Evolutionary conservation across 148 eudicot genomes (phyloP).

Genomic region (Vaccinium darrowii): DNA sequence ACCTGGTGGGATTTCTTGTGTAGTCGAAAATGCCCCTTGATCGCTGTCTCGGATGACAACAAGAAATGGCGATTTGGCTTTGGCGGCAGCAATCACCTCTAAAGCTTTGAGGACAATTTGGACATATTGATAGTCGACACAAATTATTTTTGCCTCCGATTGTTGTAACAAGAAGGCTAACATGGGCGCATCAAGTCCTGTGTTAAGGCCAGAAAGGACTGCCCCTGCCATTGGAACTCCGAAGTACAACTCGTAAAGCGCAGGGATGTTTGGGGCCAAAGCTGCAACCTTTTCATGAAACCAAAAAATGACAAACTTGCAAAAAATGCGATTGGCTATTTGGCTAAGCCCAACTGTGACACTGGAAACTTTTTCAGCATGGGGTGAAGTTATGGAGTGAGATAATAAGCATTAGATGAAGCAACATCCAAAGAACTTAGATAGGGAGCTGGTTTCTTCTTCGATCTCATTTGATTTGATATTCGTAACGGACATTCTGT

Average conservation of each 20-base stretch:
- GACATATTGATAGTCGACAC: constrained; percentile 31
- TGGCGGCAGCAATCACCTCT: not conserved
- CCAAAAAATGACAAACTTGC: not conserved
- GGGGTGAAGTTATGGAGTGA: no score
- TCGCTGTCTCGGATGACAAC: constrained; percentile 22
- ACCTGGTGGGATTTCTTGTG: not conserved
- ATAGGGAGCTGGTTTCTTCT: no score
- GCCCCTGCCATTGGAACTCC: constrained; percentile 42
- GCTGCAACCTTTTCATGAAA: constrained; percentile 20
- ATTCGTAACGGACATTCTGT: no score
- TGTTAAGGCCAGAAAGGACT: constrained; percentile 32
- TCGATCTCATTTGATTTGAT: no score
- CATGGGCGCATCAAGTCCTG: constrained; percentile 20
- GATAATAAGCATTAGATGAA: no score
- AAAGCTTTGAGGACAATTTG: constrained; percentile 25
- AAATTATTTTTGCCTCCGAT: constrained; percentile 28
- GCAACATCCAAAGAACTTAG: no score
- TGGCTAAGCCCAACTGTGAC: no score
- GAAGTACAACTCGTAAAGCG: constrained; percentile 37
- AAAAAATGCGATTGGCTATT: no score
- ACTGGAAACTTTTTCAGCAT: no score
- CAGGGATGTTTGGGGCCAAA: constrained; percentile 39
- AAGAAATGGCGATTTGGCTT: constrained; percentile 14
- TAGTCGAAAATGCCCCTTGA: not conserved
- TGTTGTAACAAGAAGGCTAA: constrained; percentile 21